These are phyloP conservation scores for Cenchrus purpureus DNA, from an alignment of 176 grass and related monocot species.

Conservation along the genomic window DNA sequence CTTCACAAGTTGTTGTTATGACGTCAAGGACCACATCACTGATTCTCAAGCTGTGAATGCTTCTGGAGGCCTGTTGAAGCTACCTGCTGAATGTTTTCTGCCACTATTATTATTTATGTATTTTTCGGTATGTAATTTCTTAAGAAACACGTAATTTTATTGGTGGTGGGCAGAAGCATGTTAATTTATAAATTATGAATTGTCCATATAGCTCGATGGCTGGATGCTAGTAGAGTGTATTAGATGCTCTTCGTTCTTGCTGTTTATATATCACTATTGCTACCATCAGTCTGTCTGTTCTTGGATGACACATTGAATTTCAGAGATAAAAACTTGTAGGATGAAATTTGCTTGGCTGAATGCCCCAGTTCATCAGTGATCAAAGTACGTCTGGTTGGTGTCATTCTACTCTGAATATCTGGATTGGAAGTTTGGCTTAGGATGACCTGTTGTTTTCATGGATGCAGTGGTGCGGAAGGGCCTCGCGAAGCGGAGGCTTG, in stretches of 20 bases:
- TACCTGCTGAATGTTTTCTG: too few species aligned
- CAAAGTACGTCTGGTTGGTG: not conserved
- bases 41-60: not conserved
- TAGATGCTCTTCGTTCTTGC: not conserved
- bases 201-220: too few species aligned
- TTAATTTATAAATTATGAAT: too few species aligned
- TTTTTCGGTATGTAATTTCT: too few species aligned
- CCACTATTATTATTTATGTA: too few species aligned
- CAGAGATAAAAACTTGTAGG: not conserved
- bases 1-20: not conserved
- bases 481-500: too few species aligned
- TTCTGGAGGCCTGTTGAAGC: too few species aligned
- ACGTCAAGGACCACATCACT: not conserved
- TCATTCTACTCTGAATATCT: not conserved
- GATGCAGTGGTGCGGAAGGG: too few species aligned
- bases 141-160: too few species aligned
- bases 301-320: not conserved
- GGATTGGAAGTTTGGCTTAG: not conserved
- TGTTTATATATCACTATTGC: not conserved
- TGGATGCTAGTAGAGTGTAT: too few species aligned
- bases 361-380: not conserved
- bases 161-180: too few species aligned
- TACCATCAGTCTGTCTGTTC: not conserved
- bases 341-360: not conserved
- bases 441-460: too few species aligned